A percentile compares a stretch with the other conserved stretches of the same genome.
These are phyloP conservation scores for Rhypophila decipiens DNA, from an alignment of 495 filamentous ascomycete genomes.

Conservation along the genomic window DNA sequence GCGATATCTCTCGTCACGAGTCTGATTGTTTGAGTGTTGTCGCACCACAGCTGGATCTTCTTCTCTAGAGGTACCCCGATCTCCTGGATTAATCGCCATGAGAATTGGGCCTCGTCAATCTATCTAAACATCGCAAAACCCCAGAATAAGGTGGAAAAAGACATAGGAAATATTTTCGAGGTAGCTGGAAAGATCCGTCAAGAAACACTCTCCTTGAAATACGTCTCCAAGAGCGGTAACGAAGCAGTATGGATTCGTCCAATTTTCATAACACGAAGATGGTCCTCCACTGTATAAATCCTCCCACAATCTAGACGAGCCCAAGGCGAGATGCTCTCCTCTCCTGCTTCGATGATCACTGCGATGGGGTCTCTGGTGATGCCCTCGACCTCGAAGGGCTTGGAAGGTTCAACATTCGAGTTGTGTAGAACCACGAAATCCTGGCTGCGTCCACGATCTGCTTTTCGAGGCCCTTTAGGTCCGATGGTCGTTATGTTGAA, in stretches of 20 bases:
- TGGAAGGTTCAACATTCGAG: constrained; percentile 13
- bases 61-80: not conserved
- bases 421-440: constrained; percentile 25
- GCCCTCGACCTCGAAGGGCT: constrained; percentile 17
- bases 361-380: constrained; percentile 19
- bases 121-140: not conserved
- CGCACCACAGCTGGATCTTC: not conserved
- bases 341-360: constrained; percentile 24
- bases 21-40: not conserved
- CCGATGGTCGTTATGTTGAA: constrained; percentile 24
- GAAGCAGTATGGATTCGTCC: constrained; percentile 22
- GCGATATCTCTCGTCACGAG: not conserved
- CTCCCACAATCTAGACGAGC: constrained; percentile 26
- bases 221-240: constrained; percentile 18
- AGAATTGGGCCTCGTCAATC: not conserved
- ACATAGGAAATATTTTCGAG: no score
- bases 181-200: no score
- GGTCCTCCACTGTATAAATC: constrained; percentile 29
- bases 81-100: not conserved
- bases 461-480: constrained; percentile 1
- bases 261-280: constrained; percentile 24
- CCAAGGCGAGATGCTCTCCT: constrained; percentile 23
- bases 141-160: not conserved
- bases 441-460: constrained; percentile 1
- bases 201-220: constrained; percentile 15